These are phyloP conservation scores for Breviolum minutum DNA, from an alignment of 73 alveolate species.

Conservation along the genomic window DNA sequence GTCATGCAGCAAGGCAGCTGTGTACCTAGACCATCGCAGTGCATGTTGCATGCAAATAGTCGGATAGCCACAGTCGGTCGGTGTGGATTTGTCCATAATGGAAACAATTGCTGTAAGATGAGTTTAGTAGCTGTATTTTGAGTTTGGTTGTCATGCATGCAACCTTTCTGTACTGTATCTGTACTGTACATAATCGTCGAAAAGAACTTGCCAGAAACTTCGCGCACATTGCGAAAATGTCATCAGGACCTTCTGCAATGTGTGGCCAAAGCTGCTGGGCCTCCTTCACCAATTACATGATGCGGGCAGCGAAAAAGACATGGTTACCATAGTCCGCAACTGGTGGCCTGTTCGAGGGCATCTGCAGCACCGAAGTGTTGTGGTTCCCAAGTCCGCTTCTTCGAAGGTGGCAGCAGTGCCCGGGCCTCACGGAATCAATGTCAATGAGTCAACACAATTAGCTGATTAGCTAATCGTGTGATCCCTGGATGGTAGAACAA, in stretches of 20 bases:
- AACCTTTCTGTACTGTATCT: too few relatives aligned
- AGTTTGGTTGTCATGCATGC: too few relatives aligned
- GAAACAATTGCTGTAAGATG: too few relatives aligned
- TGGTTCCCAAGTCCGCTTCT: conserved; percentile 44
- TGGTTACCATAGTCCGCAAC: neutral
- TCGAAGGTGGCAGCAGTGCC: conserved; percentile 34
- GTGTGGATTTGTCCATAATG: too few relatives aligned
- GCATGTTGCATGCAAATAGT: neutral
- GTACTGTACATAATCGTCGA: too few relatives aligned
- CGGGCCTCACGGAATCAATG: neutral
- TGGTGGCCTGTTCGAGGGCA: conserved; percentile 2
- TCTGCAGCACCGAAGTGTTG: conserved; percentile 13
- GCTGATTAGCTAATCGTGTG: neutral
- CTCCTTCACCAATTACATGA: neutral
- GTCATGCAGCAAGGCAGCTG: conserved; percentile 79
- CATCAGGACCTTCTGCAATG: conserved; percentile 72
- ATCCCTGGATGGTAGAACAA: neutral
- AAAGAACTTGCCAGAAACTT: too few relatives aligned
- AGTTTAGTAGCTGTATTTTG: too few relatives aligned
- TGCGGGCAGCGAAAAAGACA: neutral
- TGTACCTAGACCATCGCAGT: conserved; percentile 45
- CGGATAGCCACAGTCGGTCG: neutral
- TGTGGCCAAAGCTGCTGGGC: conserved; percentile 65
- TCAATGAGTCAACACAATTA: neutral
- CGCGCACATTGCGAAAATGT: conserved; percentile 65